Conservation (phyloP, 495 filamentous ascomycete genomes). For the Trichoderma orchidacearum region DNA sequence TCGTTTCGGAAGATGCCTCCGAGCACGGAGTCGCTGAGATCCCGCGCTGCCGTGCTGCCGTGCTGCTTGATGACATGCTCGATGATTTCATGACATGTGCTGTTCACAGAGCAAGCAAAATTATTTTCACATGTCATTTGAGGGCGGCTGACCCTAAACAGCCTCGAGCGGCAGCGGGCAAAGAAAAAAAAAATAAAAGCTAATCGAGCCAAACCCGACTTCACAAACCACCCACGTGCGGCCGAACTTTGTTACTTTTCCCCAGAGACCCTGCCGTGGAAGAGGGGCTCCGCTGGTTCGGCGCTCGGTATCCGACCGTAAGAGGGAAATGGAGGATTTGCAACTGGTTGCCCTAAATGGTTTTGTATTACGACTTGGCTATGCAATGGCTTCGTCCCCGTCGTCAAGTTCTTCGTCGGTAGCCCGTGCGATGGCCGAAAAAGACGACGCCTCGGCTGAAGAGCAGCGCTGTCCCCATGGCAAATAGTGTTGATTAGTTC, state of each 20-base stretch:
- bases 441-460: neutral
- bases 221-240: neutral
- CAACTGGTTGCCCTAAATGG: too few species aligned
- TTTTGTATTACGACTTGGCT: too few species aligned
- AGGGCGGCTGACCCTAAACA: neutral
- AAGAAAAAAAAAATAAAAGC: neutral
- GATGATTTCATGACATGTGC: too few species aligned
- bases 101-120: neutral
- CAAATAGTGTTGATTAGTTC: too few species aligned
- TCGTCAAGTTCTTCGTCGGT: too few species aligned
- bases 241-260: neutral
- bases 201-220: neutral
- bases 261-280: too few species aligned
- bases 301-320: neutral
- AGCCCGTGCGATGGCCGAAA: neutral
- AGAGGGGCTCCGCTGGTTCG: neutral
- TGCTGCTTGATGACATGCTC: too few species aligned
- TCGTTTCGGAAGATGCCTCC: too few species aligned
- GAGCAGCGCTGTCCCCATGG: too few species aligned
- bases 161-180: neutral
- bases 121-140: neutral
- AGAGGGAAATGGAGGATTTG: neutral
- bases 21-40: too few species aligned
- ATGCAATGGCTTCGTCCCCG: neutral
- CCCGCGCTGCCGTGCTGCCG: too few species aligned